Evolutionary conservation across 1,284 basidiomycete species (phyloP).

Genomic region (Pseudozyma pruni): DNA sequence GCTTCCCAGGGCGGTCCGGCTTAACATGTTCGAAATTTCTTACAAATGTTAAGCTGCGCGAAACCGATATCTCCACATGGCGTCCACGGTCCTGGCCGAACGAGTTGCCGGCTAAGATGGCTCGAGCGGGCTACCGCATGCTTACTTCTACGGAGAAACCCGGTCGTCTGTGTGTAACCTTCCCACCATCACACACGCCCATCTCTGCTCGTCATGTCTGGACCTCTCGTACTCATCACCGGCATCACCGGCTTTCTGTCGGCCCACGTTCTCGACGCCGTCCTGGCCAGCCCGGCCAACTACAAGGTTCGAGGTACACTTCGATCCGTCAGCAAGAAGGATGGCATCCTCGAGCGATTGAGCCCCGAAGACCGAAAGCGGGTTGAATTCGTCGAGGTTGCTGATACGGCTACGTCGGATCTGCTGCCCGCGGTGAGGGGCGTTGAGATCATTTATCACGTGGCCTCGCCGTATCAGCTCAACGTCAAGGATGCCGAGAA

Average conservation of each 20-base stretch:
- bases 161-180: neutral
- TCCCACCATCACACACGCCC: neutral
- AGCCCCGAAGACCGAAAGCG: constrained; percentile 35
- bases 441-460: constrained; percentile 48
- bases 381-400: constrained; percentile 61
- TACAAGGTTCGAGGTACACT: constrained; percentile 61
- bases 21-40: too few species aligned
- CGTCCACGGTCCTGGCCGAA: too few species aligned
- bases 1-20: too few species aligned
- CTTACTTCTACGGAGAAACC: too few species aligned
- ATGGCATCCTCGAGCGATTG: constrained; percentile 49
- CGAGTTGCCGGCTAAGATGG: neutral
- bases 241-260: constrained; percentile 62
- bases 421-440: constrained; percentile 63
- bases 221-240: constrained; percentile 55
- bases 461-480: constrained; percentile 60
- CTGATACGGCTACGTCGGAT: constrained; percentile 65
- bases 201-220: constrained; percentile 17
- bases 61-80: too few species aligned
- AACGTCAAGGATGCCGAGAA: constrained; percentile 62
- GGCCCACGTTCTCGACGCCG: constrained; percentile 54
- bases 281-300: constrained; percentile 47
- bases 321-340: constrained; percentile 50
- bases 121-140: neutral
- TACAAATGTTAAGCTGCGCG: too few species aligned